These are phyloP conservation scores for Cercophora sp. DNA, from an alignment of 495 filamentous ascomycete species.

Conservation along the genomic window DNA sequence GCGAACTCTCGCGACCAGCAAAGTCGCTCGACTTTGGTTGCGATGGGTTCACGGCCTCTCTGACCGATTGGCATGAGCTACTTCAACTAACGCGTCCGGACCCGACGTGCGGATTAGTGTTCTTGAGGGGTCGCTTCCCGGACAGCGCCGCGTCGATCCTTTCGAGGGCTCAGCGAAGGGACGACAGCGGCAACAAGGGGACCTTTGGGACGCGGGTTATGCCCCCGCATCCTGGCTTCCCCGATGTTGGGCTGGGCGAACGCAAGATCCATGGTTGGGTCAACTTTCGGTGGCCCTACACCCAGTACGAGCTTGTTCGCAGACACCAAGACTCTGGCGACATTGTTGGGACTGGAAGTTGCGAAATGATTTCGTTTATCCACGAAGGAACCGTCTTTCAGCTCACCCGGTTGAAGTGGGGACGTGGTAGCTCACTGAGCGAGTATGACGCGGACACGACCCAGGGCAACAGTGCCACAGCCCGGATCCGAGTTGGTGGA, in stretches of 20 bases:
- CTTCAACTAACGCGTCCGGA: constrained; percentile 17
- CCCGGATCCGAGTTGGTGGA: constrained; percentile 10
- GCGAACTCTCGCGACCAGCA: constrained; percentile 6
- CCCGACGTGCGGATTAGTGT: constrained; percentile 13
- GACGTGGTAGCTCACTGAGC: constrained; percentile 8
- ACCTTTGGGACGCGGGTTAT: constrained; percentile 12
- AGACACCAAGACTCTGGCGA: background rate
- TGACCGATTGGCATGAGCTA: constrained; percentile 15
- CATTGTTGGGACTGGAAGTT: constrained; percentile 5
- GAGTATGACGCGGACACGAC: background rate
- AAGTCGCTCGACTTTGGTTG: constrained; percentile 15
- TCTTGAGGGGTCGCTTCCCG: constrained; percentile 11
- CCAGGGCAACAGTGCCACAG: background rate
- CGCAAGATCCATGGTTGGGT: constrained; percentile 16
- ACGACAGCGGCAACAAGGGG: constrained; percentile 3
- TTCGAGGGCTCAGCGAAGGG: constrained; percentile 10
- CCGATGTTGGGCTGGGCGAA: constrained; percentile 8
- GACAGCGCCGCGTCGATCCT: constrained; percentile 15
- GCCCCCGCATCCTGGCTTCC: background rate
- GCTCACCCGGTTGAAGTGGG: constrained; percentile 14
- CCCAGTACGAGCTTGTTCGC: constrained; percentile 12
- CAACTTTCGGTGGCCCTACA: constrained; percentile 18
- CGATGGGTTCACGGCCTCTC: constrained; percentile 15
- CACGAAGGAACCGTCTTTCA: constrained; percentile 10
- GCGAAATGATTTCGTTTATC: constrained; percentile 14